phyloP scores from a whole-genome alignment of 2,329 filamentous ascomycete species.

The Fusarium napiforme region DNA sequence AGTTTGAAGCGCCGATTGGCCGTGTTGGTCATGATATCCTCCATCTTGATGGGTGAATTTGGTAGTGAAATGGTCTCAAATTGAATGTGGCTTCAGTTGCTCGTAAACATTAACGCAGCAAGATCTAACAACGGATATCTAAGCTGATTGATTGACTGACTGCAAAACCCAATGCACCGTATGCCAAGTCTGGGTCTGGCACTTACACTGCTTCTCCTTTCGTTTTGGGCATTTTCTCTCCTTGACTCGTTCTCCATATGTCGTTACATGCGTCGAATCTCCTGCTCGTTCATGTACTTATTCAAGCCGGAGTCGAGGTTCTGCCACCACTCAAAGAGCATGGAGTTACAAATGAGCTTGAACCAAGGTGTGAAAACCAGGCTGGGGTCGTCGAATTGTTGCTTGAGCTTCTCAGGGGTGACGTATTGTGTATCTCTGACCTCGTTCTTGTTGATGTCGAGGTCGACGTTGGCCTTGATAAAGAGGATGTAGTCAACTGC shows the following conservation, averaged over 20 bases:
- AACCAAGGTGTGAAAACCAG: slow-evolving; percentile 98
- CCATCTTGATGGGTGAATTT: not conserved
- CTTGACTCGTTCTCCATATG: slow-evolving; percentile 4
- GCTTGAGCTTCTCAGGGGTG: slow-evolving; percentile 81
- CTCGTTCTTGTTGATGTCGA: slow-evolving; percentile 87
- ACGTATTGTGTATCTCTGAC: slow-evolving; percentile 88
- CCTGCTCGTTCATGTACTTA: slow-evolving; percentile 84
- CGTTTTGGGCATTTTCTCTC: slow-evolving; percentile 5
- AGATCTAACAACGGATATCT: slow-evolving; percentile 43
- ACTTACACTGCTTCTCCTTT: slow-evolving; percentile 1
- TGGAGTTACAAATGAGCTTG: slow-evolving; percentile 96
- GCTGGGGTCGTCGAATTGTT: slow-evolving; percentile 82
- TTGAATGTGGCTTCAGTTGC: slow-evolving; percentile 32
- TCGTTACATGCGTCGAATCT: slow-evolving; percentile 82
- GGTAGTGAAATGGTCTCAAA: slow-evolving; percentile 32
- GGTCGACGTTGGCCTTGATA: slow-evolving; percentile 91
- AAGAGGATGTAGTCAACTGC: slow-evolving; percentile 98
- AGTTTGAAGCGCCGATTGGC: not conserved
- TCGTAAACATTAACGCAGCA: slow-evolving; percentile 1
- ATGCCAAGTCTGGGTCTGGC: slow-evolving; percentile 2
- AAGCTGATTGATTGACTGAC: slow-evolving; percentile 43
- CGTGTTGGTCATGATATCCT: not conserved
- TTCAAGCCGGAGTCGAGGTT: slow-evolving; percentile 84
- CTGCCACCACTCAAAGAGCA: slow-evolving; percentile 98
- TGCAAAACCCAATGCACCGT: slow-evolving; percentile 26